These are phyloP conservation scores for Raddia distichophylla DNA, from an alignment of 176 grass and related monocot species.

Conservation along the genomic window DNA sequence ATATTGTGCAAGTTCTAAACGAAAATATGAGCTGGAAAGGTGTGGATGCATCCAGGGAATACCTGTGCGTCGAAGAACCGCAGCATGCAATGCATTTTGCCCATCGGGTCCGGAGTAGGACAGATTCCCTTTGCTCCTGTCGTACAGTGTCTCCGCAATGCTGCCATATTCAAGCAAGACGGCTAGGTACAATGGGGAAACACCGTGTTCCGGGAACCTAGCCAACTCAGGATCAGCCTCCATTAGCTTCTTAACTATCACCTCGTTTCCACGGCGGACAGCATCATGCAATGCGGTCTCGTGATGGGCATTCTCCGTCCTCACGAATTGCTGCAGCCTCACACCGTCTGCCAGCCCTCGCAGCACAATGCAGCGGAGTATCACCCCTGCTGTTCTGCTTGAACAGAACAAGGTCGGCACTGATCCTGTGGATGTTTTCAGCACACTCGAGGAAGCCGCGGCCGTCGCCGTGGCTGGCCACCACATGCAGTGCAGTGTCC, in stretches of 20 bases:
- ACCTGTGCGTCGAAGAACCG: not conserved
- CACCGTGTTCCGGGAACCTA: not conserved
- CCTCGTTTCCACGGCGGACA: not conserved
- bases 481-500: conserved; percentile 3
- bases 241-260: not conserved
- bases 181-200: conserved; percentile 12
- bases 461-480: not conserved
- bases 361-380: conserved; percentile 1
- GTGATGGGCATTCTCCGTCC: not conserved
- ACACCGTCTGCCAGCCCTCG: not conserved
- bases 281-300: conserved; percentile 23
- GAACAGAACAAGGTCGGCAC: not conserved
- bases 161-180: not conserved
- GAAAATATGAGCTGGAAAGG: too few relatives aligned
- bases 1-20: too few relatives aligned
- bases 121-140: not conserved
- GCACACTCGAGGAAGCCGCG: not conserved
- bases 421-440: not conserved
- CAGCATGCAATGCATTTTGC: conserved; percentile 22
- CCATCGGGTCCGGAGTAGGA: not conserved
- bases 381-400: not conserved
- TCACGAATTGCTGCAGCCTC: not conserved
- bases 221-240: not conserved
- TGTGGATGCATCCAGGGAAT: not conserved
- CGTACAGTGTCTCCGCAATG: not conserved